Evolutionary conservation across 2,329 filamentous ascomycete species (phyloP).

Genomic region (Aspergillus arachidicola): DNA sequence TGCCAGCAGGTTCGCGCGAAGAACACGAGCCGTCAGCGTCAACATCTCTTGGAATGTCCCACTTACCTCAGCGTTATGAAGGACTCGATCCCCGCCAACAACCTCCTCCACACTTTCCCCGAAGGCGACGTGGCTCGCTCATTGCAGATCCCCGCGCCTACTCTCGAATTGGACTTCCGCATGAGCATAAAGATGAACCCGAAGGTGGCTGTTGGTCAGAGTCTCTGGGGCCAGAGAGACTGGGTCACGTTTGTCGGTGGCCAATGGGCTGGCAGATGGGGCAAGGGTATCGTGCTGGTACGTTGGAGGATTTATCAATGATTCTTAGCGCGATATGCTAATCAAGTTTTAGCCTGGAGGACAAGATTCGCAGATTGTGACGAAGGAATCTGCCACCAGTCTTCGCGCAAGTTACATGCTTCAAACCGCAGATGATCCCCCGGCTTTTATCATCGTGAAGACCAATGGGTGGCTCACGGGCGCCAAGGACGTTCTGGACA

Average conservation of each 20-base stretch:
- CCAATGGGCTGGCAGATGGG: slow-evolving; percentile 56
- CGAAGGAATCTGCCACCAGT: slow-evolving; percentile 51
- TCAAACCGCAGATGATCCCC: slow-evolving; percentile 55
- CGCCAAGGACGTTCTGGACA: slow-evolving; percentile 52
- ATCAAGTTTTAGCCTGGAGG: slow-evolving; percentile 46
- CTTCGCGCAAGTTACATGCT: slow-evolving; percentile 50
- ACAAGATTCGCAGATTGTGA: slow-evolving; percentile 53
- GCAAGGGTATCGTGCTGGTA: slow-evolving; percentile 54
- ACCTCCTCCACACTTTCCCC: slow-evolving; percentile 53
- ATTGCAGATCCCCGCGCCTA: slow-evolving; percentile 50
- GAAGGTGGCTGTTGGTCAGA: slow-evolving; percentile 49
- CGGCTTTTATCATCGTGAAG: slow-evolving; percentile 52
- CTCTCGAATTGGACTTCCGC: slow-evolving; percentile 55
- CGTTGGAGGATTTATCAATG: slow-evolving; percentile 17
- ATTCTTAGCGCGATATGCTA: slow-evolving; percentile 7
- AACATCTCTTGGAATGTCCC: slow-evolving; percentile 52
- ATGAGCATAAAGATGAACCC: slow-evolving; percentile 57
- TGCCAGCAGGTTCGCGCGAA: slow-evolving; percentile 54
- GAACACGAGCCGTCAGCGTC: slow-evolving; percentile 54
- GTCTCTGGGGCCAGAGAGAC: slow-evolving; percentile 53
- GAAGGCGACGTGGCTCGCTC: slow-evolving; percentile 53
- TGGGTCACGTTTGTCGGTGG: slow-evolving; percentile 56
- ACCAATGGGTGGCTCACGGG: slow-evolving; percentile 53
- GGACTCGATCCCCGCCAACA: slow-evolving; percentile 55
- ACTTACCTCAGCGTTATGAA: slow-evolving; percentile 57